Evolutionary conservation across 345 rosid genomes (phyloP).

Genomic region (Moricandia arvensis): DNA sequence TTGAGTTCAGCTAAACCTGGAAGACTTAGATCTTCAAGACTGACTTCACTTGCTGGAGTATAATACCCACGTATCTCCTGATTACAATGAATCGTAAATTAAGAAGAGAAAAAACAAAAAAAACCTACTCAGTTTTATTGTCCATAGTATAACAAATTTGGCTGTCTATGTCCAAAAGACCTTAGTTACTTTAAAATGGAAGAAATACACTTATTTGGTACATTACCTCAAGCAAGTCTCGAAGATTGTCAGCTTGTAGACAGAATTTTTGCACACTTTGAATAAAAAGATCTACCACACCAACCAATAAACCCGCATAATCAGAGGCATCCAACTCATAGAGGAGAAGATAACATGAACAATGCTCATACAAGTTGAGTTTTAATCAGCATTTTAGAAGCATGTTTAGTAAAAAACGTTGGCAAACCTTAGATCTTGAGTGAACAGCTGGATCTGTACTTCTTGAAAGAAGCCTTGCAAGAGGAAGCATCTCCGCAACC

Average conservation of each 20-base stretch:
- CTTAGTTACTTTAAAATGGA: constrained; percentile 12
- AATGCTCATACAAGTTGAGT: neutral
- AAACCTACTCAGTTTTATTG: neutral
- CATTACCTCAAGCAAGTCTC: constrained; percentile 81
- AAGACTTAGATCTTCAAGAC: constrained; percentile 73
- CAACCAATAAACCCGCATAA: constrained; percentile 22
- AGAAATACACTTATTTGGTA: constrained; percentile 16
- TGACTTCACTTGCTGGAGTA: constrained; percentile 62
- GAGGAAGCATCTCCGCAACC: constrained; percentile 99
- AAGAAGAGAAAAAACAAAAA: constrained; percentile 18
- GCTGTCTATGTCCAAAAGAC: neutral
- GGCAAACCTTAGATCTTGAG: constrained; percentile 83
- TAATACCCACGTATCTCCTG: constrained; percentile 72
- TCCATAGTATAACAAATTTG: constrained; percentile 15
- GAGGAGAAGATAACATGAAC: constrained; percentile 1
- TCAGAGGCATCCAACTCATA: constrained; percentile 19
- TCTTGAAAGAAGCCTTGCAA: constrained; percentile 97
- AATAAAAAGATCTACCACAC: constrained; percentile 73
- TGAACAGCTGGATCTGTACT: constrained; percentile 98
- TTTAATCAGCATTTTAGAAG: neutral
- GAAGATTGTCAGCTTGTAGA: constrained; percentile 69
- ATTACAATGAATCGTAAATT: constrained; percentile 28
- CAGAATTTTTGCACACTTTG: constrained; percentile 83
- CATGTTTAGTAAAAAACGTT: constrained; percentile 6
- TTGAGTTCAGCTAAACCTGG: constrained; percentile 94